These are phyloP conservation scores for Fraxinus angustifolia DNA, from an alignment of 305 asterid genomes.

Conservation along the genomic window DNA sequence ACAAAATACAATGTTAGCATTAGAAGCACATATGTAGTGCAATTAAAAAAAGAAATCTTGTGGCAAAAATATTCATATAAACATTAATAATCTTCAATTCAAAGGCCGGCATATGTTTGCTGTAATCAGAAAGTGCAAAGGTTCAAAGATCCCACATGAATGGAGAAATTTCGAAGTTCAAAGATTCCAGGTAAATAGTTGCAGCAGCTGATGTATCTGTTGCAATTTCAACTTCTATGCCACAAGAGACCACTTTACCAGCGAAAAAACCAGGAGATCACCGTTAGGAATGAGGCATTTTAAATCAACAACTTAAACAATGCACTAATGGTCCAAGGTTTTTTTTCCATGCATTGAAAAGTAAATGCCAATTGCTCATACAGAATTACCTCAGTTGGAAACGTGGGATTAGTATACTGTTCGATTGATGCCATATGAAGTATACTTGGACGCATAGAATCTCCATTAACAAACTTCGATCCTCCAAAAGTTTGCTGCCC, in stretches of 20 bases:
- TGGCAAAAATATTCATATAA: not conserved
- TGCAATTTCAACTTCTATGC: not conserved
- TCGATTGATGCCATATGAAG: constrained; percentile 18
- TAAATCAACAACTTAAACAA: not conserved
- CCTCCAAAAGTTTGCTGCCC: constrained; percentile 24
- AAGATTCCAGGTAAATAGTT: not conserved
- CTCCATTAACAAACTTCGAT: constrained; percentile 21
- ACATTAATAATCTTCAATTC: not conserved
- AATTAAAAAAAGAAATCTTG: not conserved
- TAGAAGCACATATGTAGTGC: not conserved
- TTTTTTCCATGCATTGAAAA: not conserved
- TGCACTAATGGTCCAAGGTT: not conserved
- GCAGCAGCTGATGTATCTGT: not conserved
- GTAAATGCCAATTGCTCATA: constrained; percentile 4
- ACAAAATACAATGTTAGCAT: not conserved
- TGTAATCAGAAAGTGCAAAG: not conserved
- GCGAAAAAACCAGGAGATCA: not conserved
- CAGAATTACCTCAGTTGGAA: constrained; percentile 55
- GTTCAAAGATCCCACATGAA: not conserved
- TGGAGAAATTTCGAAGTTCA: not conserved
- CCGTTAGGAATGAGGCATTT: not conserved
- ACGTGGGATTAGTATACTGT: constrained; percentile 27
- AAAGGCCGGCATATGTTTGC: not conserved
- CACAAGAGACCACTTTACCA: not conserved
- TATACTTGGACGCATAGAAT: constrained; percentile 18